A percentile compares a stretch with the other conserved stretches of the same genome.
These are phyloP conservation scores for Echinosophora koreensis DNA, from an alignment of 306 rosid species.

Conservation along the genomic window DNA sequence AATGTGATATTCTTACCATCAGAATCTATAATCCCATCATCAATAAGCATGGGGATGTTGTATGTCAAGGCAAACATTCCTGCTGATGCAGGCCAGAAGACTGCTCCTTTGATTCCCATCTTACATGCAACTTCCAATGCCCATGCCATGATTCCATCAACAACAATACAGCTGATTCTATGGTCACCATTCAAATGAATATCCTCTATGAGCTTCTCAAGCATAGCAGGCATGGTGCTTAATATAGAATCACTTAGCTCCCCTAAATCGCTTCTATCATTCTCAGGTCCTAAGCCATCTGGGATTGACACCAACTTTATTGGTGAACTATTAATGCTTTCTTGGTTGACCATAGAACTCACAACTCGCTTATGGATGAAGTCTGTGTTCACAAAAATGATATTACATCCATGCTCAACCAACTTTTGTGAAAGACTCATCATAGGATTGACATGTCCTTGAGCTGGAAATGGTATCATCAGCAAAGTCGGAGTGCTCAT, in stretches of 20 bases:
- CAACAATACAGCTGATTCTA: neutral
- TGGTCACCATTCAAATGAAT: neutral
- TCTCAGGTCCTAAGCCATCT: conserved; percentile 41
- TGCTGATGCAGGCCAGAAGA: neutral
- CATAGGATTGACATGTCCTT: conserved; percentile 54
- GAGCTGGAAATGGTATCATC: conserved; percentile 43
- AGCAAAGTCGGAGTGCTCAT: conserved; percentile 44
- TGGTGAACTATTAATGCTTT: neutral
- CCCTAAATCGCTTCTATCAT: conserved; percentile 22
- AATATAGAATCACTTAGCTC: neutral
- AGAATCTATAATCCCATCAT: conserved; percentile 44
- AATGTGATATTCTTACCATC: conserved; percentile 40
- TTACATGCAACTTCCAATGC: conserved; percentile 10
- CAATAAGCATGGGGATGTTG: conserved; percentile 40
- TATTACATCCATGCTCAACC: conserved; percentile 39
- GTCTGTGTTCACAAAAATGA: conserved; percentile 47
- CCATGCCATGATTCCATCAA: neutral
- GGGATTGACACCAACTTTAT: conserved; percentile 38
- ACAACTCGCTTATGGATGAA: conserved; percentile 32
- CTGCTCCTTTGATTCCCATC: conserved; percentile 6
- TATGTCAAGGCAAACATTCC: conserved; percentile 12
- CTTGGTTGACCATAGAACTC: neutral
- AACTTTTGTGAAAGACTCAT: conserved; percentile 43
- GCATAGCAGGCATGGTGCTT: conserved; percentile 40
- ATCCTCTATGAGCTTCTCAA: conserved; percentile 49